Base-by-base conservation (phyloP, 129 eudicot genomes). In the Cynara cardunculus region DNA sequence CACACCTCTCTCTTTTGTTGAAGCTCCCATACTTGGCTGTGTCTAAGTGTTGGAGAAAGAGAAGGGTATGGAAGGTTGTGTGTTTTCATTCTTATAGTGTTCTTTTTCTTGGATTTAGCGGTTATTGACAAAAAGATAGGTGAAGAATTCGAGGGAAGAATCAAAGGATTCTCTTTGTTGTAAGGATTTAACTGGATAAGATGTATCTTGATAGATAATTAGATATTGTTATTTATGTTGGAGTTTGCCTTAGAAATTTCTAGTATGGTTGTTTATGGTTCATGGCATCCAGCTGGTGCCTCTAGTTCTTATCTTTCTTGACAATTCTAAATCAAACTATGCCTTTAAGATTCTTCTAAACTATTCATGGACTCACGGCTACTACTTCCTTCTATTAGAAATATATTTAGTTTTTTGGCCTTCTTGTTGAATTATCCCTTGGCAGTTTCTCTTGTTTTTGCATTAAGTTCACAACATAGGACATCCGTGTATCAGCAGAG, bases 1-100 rank as follows among this genome's bases (percentile, higher is more conserved):
- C 53, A 91, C 82, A 28, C 84, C 82, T 37, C 78, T 81, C 28
- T 89, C 90, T n/a, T 73, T 85, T 27, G 78, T 65, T 76, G 88
- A 77, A 74, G 87, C 21, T 62, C 87, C 86, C 93, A 87, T 91
- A 26, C 3, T 80, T 66, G 1, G 44, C 10, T 69, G 25, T 46
- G 66, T 69, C 37, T 13, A 22, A 44, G 80, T 41, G 19, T 49
- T 67, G 46, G 53, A 56, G 6, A n/a, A 66, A 24, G 46, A 78
- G 86, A 77, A 82, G 84, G 82, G 53, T 16, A 78, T 28, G 61
- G 53, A 49, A 41, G 25, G 12, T 30, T 37, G 66, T 18, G 16
- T 62, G 49, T 27, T 41, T 39, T 74, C 21, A 6, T 26, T 81
- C 78, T 80, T 87, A 84, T 87, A 77, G 61, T 77, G 78, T 24